phyloP scores from a whole-genome alignment of 1,284 basidiomycete species.

The Ceratobasidium sp. region DNA sequence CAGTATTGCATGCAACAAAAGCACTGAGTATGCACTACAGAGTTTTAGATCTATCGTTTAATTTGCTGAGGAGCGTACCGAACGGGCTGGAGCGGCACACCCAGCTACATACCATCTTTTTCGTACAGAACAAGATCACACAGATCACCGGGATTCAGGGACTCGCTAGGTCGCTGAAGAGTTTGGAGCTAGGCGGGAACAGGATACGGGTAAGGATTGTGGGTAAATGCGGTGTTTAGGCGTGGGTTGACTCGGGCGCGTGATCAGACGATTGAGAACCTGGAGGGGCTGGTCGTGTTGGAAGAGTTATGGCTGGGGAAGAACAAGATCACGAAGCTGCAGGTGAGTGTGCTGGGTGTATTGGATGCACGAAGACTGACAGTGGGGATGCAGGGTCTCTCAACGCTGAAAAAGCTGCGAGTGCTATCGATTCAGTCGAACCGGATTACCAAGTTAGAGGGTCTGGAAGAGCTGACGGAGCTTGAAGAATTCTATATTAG shows the following conservation, averaged over 20 bases:
- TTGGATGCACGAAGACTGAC: background rate
- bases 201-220: slow-evolving; percentile 70
- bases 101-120: slow-evolving; percentile 80
- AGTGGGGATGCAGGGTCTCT: slow-evolving; percentile 60
- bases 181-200: slow-evolving; percentile 93
- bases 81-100: slow-evolving; percentile 64
- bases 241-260: slow-evolving; percentile 33
- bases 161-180: slow-evolving; percentile 70
- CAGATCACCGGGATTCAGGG: slow-evolving; percentile 71
- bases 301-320: slow-evolving; percentile 97
- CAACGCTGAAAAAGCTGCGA: slow-evolving; percentile 69
- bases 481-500: slow-evolving; percentile 94
- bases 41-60: slow-evolving; percentile 92
- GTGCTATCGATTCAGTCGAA: slow-evolving; percentile 93
- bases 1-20: background rate
- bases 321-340: slow-evolving; percentile 90
- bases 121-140: slow-evolving; percentile 95
- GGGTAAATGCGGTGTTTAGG: background rate
- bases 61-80: slow-evolving; percentile 79
- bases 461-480: slow-evolving; percentile 70
- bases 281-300: slow-evolving; percentile 81
- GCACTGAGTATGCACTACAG: slow-evolving; percentile 55
- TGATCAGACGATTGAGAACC: slow-evolving; percentile 80
- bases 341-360: slow-evolving; percentile 58
- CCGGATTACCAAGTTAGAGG: slow-evolving; percentile 87